Evolutionary conservation across 2,329 filamentous ascomycete species (phyloP).

Genomic region (Cladosporium colombiae): DNA sequence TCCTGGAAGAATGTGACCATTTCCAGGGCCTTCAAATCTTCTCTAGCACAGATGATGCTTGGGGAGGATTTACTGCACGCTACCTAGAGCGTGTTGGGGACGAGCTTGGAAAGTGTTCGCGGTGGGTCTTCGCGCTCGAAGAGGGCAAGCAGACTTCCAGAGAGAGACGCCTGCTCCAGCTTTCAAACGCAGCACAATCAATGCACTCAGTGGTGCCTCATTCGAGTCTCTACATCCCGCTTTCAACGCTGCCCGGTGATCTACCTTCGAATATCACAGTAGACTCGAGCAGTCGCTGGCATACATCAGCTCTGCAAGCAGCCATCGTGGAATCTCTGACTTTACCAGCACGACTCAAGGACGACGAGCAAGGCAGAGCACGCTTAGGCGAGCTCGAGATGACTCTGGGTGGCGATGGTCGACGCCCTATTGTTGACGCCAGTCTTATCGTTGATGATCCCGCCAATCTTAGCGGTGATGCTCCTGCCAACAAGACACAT

Average conservation of each 20-base stretch:
- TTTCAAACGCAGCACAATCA: conserved; percentile 73
- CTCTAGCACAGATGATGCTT: conserved; percentile 55
- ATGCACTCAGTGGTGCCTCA: conserved; percentile 68
- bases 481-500: conserved; percentile 32
- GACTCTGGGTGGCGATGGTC: conserved; percentile 72
- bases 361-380: conserved; percentile 45
- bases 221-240: conserved; percentile 75
- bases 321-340: conserved; percentile 77
- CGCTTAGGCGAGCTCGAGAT: conserved; percentile 65
- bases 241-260: conserved; percentile 61
- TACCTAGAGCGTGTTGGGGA: conserved; percentile 71
- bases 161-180: conserved; percentile 64
- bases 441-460: conserved; percentile 62
- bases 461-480: conserved; percentile 33
- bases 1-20: conserved; percentile 90
- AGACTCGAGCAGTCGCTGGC: conserved; percentile 70
- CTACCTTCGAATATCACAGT: conserved; percentile 62
- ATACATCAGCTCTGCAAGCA: conserved; percentile 73
- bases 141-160: conserved; percentile 49
- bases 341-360: conserved; percentile 69
- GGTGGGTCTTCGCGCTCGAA: conserved; percentile 87
- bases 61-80: conserved; percentile 49
- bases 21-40: conserved; percentile 79
- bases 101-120: conserved; percentile 82
- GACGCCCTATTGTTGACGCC: conserved; percentile 74